phyloP scores from a whole-genome alignment of 495 filamentous ascomycete genomes.

The Podospora conica region DNA sequence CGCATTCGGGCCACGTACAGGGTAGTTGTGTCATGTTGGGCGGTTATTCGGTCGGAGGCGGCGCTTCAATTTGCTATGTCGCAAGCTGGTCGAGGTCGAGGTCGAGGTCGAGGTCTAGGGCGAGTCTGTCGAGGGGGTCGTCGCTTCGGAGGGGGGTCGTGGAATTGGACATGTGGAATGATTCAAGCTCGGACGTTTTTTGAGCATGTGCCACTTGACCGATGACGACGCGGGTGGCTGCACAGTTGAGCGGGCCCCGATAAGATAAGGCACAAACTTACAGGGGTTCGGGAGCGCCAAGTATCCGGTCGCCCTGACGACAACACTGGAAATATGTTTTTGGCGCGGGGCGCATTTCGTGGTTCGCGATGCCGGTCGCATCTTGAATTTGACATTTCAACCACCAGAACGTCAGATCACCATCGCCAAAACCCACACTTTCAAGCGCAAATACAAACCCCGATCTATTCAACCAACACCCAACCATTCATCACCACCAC shows the following conservation, averaged over 20 bases:
- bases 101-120: neutral
- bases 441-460: neutral
- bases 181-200: conserved; percentile 22
- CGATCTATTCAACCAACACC: neutral
- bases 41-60: neutral
- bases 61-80: neutral
- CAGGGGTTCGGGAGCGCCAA: neutral
- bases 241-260: conserved; percentile 12
- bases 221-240: conserved; percentile 26
- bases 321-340: neutral
- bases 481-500: neutral
- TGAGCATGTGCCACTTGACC: conserved; percentile 22
- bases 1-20: conserved; percentile 48
- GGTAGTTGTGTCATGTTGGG: conserved; percentile 61
- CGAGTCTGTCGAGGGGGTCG: neutral
- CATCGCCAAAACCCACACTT: neutral
- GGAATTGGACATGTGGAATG: conserved; percentile 5
- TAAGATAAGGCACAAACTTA: conserved; percentile 34
- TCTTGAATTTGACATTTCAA: neutral
- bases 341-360: neutral
- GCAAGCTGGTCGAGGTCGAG: neutral
- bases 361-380: neutral
- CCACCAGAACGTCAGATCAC: too few species aligned
- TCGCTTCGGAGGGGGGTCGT: neutral
- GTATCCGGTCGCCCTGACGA: neutral